Base-by-base conservation (phyloP, 208 protist species). In the Crithidia mellificae region DNA sequence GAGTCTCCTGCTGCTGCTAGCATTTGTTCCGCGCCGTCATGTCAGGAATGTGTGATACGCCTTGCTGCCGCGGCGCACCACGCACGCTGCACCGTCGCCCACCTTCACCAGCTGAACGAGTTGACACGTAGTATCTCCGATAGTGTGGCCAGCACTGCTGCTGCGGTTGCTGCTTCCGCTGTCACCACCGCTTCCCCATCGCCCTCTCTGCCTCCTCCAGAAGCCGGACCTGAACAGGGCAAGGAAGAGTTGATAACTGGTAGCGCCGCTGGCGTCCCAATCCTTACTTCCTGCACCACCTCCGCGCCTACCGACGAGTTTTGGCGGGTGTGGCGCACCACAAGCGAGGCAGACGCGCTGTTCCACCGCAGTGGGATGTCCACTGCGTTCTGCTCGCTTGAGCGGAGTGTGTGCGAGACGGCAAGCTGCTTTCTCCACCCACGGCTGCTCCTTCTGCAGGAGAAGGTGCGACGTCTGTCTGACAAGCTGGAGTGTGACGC, bases 331-430 rank as follows among this genome's bases (percentile, higher is more conserved):
- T 68, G 58, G 69, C 32, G 52, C 22, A 7, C 61, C 6, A 29
- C 22, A 3, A 24, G 19, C 3, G 44, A 44, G 0, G 61, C 30
- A 0, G 46, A 22, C 2, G 50, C 46, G 12, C 24, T 63, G 0
- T 64, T 69, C 30, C 38, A 68, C 46, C 46, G 62, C 27, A 68
- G 46, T 27, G 62, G 62, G 34, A 17, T 75, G 6, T 75, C 69
- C 6, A 68, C 69, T 14, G 24, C 62, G 2, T 50, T 68, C 15
- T 34, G 43, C 17, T 24, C 69, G 0, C 36, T 68, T 3, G 69
- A 75, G 38, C 55, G 34, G 32, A 34, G 20, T 2, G 46, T 68
- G 17, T 50, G 36, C 29, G 51, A 49, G 8, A n/a, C 6, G 7
- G 5, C 46, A 2, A 54, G 41, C 4, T 46, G 44, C 30, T 6